Base-by-base conservation (phyloP, 768 basidiomycete genomes). In the Suillus placidus region DNA sequence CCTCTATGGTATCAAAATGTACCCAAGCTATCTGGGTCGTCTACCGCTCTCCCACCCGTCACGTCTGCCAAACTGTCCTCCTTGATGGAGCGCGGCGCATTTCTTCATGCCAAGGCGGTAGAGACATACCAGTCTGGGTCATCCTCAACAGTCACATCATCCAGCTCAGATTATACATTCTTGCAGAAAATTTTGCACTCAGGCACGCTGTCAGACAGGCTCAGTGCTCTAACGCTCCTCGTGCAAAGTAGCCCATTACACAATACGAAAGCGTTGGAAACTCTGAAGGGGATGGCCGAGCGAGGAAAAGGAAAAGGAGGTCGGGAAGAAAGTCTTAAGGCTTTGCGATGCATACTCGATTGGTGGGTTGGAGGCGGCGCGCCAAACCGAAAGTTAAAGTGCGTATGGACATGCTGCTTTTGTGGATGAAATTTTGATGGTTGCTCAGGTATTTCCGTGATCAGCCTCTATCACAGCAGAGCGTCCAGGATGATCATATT, bases 301-400 rank as follows among this genome's bases (percentile, higher is more conserved):
- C 80, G 84, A 42, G 90, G 90, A 0, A 88, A 90, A 66, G 90
- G 89, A 0, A 94, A 93, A 71, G 94, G 94, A 47, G 93, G 94
- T 4, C 84, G 96, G n/a, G 95, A 95, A 60, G 96, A 98, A 80
- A 89, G 92, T 70, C 75, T 97, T 52, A 95, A 96, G 69, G 95
- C 96, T 3, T 74, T 97, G 63, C 84, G 96, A 51, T 97, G 95
- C 67, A 83, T 99, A 65, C 89, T 93, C 38, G 97, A 99, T 85
- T 98, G 97, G 95, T 97, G 95, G 94, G 86, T 92, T 55, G 95
- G 95, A 38, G 96, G 95, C 30, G 94, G 94, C n/a, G 92, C 89
- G 23, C 93, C 95, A 0, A 81, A 84, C 65, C 82, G 93, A 67
- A 99, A 99, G 75, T 84, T 98, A 32, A 93, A 85, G 93, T 95